phyloP scores from a whole-genome alignment of 805 yeast genomes.

The Candida coleopterorum region DNA sequence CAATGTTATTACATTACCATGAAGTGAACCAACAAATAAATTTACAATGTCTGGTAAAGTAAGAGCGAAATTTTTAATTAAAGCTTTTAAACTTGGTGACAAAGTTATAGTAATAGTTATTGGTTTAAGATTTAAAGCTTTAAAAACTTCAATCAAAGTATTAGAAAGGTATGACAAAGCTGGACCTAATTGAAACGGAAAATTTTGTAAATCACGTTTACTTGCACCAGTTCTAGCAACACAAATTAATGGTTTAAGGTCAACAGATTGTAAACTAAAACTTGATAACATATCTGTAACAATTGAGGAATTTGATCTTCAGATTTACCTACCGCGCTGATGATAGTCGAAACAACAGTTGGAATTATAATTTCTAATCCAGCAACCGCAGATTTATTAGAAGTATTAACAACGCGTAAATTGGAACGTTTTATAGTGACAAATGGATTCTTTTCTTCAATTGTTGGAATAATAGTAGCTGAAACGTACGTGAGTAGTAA shows the following conservation, averaged over 20 bases:
- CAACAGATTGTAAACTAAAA: not conserved
- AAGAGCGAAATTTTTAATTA: not conserved
- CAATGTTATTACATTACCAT: no score
- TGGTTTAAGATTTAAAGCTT: not conserved
- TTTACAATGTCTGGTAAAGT: constrained; percentile 2
- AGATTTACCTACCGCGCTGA: not conserved
- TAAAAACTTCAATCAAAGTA: constrained; percentile 1
- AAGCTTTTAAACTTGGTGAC: not conserved
- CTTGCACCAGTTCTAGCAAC: not conserved
- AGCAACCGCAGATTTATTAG: no score
- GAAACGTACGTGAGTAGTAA: no score
- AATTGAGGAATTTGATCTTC: not conserved
- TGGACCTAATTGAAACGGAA: no score
- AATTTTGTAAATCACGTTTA: not conserved
- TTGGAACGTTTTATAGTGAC: no score
- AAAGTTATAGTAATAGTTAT: constrained; percentile 1
- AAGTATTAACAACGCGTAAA: no score
- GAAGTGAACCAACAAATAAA: constrained; percentile 2
- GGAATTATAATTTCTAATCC: constrained; percentile 4
- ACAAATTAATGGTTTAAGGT: not conserved
- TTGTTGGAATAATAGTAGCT: no score
- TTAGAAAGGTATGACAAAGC: not conserved
- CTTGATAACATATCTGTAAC: not conserved
- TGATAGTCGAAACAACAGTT: constrained; percentile 1
- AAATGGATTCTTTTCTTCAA: no score